These are phyloP conservation scores for Carex scoparia DNA, from an alignment of 176 grass and related monocot genomes.

Conservation along the genomic window DNA sequence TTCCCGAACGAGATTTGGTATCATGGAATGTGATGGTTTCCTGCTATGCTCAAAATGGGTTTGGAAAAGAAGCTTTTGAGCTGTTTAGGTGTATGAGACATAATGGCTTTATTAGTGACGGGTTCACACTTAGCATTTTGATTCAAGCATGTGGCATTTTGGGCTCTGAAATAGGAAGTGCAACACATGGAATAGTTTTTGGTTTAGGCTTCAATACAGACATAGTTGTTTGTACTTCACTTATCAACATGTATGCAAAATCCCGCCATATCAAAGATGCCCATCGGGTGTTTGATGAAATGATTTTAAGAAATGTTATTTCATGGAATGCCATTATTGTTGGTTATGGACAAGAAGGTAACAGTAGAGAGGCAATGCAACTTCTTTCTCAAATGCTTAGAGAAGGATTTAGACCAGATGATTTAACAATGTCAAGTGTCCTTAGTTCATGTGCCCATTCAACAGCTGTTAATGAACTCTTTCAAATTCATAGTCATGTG, in stretches of 20 bases:
- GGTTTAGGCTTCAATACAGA: constrained; percentile 46
- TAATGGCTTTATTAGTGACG: constrained; percentile 37
- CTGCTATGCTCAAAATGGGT: constrained; percentile 53
- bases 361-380: constrained; percentile 46
- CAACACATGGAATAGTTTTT: constrained; percentile 44
- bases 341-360: constrained; percentile 44
- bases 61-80: constrained; percentile 32
- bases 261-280: constrained; percentile 30
- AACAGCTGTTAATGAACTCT: constrained; percentile 43
- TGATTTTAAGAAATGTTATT: constrained; percentile 44
- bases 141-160: constrained; percentile 30
- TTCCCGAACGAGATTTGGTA: not conserved
- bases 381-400: constrained; percentile 49
- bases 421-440: constrained; percentile 60
- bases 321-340: constrained; percentile 78
- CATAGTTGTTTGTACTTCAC: constrained; percentile 64
- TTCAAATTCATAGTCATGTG: constrained; percentile 41
- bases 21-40: constrained; percentile 65
- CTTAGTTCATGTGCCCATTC: constrained; percentile 67
- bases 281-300: constrained; percentile 43
- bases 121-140: constrained; percentile 76
- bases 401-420: constrained; percentile 48
- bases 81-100: constrained; percentile 34
- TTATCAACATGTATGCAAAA: constrained; percentile 76
- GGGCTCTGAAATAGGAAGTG: constrained; percentile 11